phyloP scores from a whole-genome alignment of 768 basidiomycete genomes.

The Suillus tomentosus region DNA sequence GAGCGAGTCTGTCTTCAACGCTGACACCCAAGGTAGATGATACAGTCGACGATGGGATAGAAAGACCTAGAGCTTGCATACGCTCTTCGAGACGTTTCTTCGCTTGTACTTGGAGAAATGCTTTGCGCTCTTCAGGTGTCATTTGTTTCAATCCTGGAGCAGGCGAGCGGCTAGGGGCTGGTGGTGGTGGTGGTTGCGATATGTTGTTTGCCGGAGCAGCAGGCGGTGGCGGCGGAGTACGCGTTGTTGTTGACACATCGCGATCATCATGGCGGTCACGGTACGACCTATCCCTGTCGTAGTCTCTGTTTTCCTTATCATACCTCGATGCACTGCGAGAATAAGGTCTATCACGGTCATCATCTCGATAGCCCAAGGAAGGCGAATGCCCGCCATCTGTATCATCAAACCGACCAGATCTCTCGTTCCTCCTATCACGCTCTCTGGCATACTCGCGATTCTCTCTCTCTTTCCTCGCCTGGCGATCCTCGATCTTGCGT shows the following conservation, averaged over 20 bases:
- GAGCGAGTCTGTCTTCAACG: conserved; percentile 81
- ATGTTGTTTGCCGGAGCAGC: conserved; percentile 41
- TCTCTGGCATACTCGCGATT: conserved; percentile 77
- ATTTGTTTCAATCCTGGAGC: conserved; percentile 68
- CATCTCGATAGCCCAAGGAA: conserved; percentile 36
- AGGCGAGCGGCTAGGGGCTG: conserved; percentile 55
- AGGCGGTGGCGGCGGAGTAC: conserved; percentile 49
- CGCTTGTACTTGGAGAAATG: conserved; percentile 77
- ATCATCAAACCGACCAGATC: conserved; percentile 70
- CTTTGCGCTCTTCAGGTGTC: conserved; percentile 82
- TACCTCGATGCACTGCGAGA: conserved; percentile 43
- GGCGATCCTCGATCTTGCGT: conserved; percentile 74
- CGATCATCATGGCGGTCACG: conserved; percentile 34
- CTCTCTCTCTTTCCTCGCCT: conserved; percentile 75
- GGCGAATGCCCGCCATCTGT: conserved; percentile 36
- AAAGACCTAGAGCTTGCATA: conserved; percentile 81
- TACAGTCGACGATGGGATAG: conserved; percentile 36
- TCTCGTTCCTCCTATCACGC: conserved; percentile 82
- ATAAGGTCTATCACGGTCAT: conserved; percentile 54
- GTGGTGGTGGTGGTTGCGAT: conserved; percentile 45
- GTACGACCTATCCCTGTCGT: conserved; percentile 32
- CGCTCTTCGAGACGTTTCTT: conserved; percentile 81
- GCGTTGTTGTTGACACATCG: conserved; percentile 38
- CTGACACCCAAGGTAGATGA: conserved; percentile 67
- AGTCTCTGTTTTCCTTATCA: conserved; percentile 41